phyloP scores from a whole-genome alignment of 345 rosid species.

The Brassica napus region DNA sequence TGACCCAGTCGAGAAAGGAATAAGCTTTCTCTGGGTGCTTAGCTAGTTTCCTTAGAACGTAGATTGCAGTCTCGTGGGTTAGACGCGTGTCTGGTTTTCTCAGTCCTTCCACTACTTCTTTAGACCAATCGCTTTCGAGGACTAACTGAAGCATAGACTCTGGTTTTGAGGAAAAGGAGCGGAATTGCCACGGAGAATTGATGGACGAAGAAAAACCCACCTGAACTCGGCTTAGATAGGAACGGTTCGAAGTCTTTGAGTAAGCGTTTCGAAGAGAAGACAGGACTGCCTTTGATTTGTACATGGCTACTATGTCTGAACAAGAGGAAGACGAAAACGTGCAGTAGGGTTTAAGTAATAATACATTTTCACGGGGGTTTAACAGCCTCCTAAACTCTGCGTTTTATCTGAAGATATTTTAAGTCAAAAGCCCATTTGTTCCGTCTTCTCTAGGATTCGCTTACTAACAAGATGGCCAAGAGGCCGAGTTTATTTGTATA shows the following conservation, averaged over 20 bases:
- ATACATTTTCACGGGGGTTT: conserved; percentile 10
- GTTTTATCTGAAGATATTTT: background rate
- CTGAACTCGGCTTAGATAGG: conserved; percentile 46
- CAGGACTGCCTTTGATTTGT: conserved; percentile 54
- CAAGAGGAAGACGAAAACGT: background rate
- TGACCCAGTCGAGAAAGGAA: conserved; percentile 65
- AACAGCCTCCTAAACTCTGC: conserved; percentile 5
- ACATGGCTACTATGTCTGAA: conserved; percentile 46
- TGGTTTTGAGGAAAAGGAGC: conserved; percentile 47
- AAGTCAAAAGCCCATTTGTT: background rate
- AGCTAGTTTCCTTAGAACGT: conserved; percentile 61
- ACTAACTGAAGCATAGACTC: conserved; percentile 53
- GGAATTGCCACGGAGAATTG: conserved; percentile 26
- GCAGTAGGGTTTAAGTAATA: conserved; percentile 23
- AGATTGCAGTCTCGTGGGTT: conserved; percentile 67
- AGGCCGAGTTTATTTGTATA: too few relatives aligned
- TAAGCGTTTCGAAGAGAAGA: conserved; percentile 44
- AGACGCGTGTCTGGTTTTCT: conserved; percentile 32
- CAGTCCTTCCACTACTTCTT: conserved; percentile 51
- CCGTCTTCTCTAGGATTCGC: too few relatives aligned
- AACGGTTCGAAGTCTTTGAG: conserved; percentile 40
- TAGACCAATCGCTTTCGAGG: conserved; percentile 51
- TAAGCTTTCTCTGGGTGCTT: conserved; percentile 58
- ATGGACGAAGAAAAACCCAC: conserved; percentile 42
- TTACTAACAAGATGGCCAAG: too few relatives aligned